These are phyloP conservation scores for Rhodotorula sp. DNA, from an alignment of 1,284 basidiomycete species.

Conservation along the genomic window DNA sequence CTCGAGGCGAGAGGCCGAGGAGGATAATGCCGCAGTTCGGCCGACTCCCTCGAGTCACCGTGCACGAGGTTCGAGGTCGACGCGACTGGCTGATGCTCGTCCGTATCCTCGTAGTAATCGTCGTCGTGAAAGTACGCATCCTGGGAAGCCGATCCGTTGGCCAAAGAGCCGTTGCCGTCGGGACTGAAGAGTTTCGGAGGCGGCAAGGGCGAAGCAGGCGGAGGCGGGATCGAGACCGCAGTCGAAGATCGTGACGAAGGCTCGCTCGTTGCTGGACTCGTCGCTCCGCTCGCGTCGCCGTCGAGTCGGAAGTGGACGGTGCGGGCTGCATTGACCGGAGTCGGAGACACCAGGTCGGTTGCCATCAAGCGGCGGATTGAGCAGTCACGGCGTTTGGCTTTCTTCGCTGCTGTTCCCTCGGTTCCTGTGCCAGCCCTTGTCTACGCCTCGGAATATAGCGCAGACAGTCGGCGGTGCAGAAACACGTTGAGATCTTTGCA, in stretches of 20 bases:
- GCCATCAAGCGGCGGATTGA: too few species aligned
- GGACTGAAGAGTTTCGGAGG: neutral
- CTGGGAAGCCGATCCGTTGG: neutral
- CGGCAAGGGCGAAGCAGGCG: neutral
- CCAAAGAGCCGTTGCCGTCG: neutral
- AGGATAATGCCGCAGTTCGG: slow-evolving; percentile 17
- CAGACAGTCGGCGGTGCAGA: too few species aligned
- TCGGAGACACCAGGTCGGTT: slow-evolving; percentile 16
- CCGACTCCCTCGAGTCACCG: neutral
- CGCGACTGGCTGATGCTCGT: slow-evolving; percentile 7
- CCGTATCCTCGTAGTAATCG: slow-evolving; percentile 1
- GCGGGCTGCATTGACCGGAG: neutral
- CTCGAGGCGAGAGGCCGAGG: slow-evolving; percentile 39
- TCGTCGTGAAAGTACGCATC: neutral
- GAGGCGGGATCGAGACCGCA: slow-evolving; percentile 7
- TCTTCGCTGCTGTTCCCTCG: too few species aligned
- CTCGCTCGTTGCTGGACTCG: neutral
- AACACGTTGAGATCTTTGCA: too few species aligned
- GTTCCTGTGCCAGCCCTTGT: too few species aligned
- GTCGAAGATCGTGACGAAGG: neutral
- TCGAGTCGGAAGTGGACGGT: slow-evolving; percentile 22
- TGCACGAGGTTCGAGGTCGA: slow-evolving; percentile 5
- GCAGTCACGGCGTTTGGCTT: too few species aligned
- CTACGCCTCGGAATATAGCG: too few species aligned
- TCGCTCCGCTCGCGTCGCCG: neutral